phyloP scores from a whole-genome alignment of 129 eudicot species.

The Tanacetum coccineum region DNA sequence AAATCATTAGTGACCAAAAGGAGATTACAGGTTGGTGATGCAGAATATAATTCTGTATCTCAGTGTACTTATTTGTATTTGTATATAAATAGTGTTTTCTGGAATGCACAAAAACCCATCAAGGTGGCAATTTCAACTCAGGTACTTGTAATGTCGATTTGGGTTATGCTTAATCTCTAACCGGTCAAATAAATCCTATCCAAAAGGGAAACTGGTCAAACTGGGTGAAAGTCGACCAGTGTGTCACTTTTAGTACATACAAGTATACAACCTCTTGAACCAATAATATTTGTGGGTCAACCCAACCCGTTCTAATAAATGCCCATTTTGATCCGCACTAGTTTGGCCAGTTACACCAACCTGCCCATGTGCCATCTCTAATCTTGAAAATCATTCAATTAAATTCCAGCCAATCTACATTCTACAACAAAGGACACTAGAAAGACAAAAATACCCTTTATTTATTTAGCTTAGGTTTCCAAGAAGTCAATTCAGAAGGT shows the following conservation, averaged over 20 bases:
- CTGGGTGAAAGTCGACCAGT: background rate
- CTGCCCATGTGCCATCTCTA: slow-evolving; percentile 4
- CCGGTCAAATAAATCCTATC: background rate
- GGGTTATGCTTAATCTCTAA: slow-evolving; percentile 12
- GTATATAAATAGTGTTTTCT: slow-evolving; percentile 23
- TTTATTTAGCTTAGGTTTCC: slow-evolving; percentile 44
- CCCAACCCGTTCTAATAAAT: background rate
- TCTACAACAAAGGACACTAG: slow-evolving; percentile 5
- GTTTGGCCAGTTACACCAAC: slow-evolving; percentile 1
- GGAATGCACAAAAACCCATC: background rate
- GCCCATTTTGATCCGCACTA: background rate
- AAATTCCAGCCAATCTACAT: slow-evolving; percentile 11
- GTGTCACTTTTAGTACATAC: too few relatives aligned
- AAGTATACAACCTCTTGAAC: too few relatives aligned
- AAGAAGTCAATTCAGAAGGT: slow-evolving; percentile 64
- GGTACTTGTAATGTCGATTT: background rate
- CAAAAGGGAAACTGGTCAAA: slow-evolving; percentile 3
- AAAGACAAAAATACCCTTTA: slow-evolving; percentile 6
- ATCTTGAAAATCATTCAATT: background rate
- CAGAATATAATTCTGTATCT: slow-evolving; percentile 22
- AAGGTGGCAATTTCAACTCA: background rate
- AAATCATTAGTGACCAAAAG: slow-evolving; percentile 18
- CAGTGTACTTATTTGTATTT: slow-evolving; percentile 17
- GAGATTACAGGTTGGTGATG: slow-evolving; percentile 22
- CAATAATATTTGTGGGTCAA: background rate